A percentile compares a stretch with the other conserved stretches of the same genome.
These are phyloP conservation scores for Intubia oerlemansii DNA, from an alignment of 2,329 filamentous ascomycete species.

Conservation along the genomic window DNA sequence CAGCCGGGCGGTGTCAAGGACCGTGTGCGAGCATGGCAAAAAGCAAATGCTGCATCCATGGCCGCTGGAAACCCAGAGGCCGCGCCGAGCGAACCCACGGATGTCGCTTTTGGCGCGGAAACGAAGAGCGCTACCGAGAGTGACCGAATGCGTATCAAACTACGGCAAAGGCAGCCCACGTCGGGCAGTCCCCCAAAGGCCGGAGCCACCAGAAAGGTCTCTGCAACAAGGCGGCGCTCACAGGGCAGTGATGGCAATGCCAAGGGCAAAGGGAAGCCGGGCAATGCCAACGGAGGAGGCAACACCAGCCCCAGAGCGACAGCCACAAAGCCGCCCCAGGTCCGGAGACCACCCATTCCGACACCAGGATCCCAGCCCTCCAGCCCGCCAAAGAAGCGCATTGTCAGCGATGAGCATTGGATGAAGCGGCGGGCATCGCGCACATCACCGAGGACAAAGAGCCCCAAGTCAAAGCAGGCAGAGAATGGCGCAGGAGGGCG, in stretches of 20 bases:
- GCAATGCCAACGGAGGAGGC: too few species aligned
- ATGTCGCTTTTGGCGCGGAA: slow-evolving; percentile 37
- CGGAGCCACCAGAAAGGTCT: too few species aligned
- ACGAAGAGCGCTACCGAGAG: slow-evolving; percentile 39
- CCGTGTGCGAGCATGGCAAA: slow-evolving; percentile 72
- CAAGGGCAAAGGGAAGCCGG: slow-evolving; percentile 11
- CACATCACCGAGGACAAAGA: slow-evolving; percentile 16
- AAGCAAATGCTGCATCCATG: slow-evolving; percentile 48
- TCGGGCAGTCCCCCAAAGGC: too few species aligned
- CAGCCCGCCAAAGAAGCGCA: slow-evolving; percentile 73
- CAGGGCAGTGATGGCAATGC: slow-evolving; percentile 1
- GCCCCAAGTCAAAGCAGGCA: slow-evolving; percentile 13
- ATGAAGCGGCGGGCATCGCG: slow-evolving; percentile 34
- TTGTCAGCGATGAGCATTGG: slow-evolving; percentile 89
- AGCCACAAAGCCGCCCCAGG: not conserved
- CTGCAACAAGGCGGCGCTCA: slow-evolving; percentile 7
- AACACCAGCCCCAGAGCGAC: slow-evolving; percentile 1
- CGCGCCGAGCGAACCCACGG: slow-evolving; percentile 34
- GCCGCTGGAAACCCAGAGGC: slow-evolving; percentile 26
- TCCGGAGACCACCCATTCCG: slow-evolving; percentile 11
- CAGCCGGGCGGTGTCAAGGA: slow-evolving; percentile 50
- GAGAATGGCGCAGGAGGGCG: slow-evolving; percentile 8
- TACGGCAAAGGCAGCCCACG: too few species aligned
- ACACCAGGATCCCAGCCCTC: too few species aligned
- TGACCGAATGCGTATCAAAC: slow-evolving; percentile 34